Conservation (phyloP, 306 rosid genomes). For the Quercus suber region DNA sequence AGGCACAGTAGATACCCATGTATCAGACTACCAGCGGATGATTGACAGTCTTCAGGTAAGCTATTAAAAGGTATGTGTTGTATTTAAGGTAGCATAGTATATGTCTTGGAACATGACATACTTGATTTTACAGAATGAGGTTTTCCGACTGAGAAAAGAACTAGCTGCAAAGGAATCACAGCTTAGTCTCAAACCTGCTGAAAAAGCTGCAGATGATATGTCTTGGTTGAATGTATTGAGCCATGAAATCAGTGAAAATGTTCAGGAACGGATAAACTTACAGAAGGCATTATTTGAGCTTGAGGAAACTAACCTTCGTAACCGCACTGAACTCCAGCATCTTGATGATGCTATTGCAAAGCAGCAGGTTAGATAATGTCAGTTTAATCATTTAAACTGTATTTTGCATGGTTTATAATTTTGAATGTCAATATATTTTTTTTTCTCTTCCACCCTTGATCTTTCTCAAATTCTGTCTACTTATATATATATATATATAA, state of each 20-base stretch:
- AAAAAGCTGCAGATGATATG: slow-evolving; percentile 52
- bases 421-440: neutral
- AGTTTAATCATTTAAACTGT: neutral
- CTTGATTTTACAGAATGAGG: slow-evolving; percentile 44
- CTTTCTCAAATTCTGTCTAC: neutral
- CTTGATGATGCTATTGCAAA: slow-evolving; percentile 62
- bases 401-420: neutral
- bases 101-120: slow-evolving; percentile 12
- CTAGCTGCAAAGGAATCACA: slow-evolving; percentile 54
- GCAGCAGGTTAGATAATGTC: slow-evolving; percentile 38
- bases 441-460: neutral
- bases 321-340: slow-evolving; percentile 54
- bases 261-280: slow-evolving; percentile 63
- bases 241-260: slow-evolving; percentile 62
- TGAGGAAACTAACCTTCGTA: slow-evolving; percentile 55
- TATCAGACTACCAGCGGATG: slow-evolving; percentile 63
- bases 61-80: neutral
- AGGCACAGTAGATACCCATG: slow-evolving; percentile 55
- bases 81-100: slow-evolving; percentile 2
- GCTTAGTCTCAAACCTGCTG: slow-evolving; percentile 45
- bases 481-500: neutral
- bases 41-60: slow-evolving; percentile 62
- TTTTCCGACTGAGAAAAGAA: slow-evolving; percentile 49
- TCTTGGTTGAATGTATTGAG: slow-evolving; percentile 56
- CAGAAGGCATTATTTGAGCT: slow-evolving; percentile 62